Conservation (phyloP, 2,329 filamentous ascomycete genomes). For the Hymenoscyphus salicellus region DNA sequence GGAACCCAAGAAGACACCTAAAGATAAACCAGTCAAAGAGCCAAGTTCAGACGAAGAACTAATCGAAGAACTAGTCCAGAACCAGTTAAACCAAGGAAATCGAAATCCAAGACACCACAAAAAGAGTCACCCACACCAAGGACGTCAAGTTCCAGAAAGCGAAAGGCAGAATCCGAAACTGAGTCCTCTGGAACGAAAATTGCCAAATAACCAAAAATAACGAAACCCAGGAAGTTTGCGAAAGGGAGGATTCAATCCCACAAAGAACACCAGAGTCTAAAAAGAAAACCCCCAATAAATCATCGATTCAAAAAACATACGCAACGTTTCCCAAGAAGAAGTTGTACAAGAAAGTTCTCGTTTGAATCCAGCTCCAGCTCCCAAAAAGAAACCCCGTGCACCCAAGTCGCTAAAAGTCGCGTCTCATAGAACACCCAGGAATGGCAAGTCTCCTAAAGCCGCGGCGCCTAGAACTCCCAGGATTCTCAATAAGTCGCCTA, state of each 20-base stretch:
- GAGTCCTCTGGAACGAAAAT: neutral
- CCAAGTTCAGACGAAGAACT: too few relatives aligned
- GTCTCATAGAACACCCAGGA: too few relatives aligned
- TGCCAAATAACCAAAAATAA: neutral
- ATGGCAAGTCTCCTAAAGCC: too few relatives aligned
- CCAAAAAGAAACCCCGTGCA: neutral
- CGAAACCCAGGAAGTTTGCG: neutral
- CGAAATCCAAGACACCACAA: neutral
- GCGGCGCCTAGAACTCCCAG: too few relatives aligned
- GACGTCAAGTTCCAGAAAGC: neutral
- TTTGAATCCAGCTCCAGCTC: neutral
- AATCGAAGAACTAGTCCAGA: neutral
- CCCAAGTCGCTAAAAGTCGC: neutral
- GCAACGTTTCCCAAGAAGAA: neutral
- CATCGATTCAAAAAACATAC: neutral
- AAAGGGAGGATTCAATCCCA: neutral
- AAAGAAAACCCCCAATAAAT: neutral
- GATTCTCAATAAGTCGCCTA: too few relatives aligned
- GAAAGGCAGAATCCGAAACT: neutral
- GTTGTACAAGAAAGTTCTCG: neutral
- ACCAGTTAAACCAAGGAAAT: neutral
- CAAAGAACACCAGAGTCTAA: neutral
- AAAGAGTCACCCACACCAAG: neutral
- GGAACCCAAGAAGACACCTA: too few relatives aligned
- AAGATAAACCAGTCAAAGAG: neutral